A percentile compares a stretch with the other conserved stretches of the same genome.
phyloP scores from a whole-genome alignment of 1,284 basidiomycete genomes.

The Phenoliferia sp. region DNA sequence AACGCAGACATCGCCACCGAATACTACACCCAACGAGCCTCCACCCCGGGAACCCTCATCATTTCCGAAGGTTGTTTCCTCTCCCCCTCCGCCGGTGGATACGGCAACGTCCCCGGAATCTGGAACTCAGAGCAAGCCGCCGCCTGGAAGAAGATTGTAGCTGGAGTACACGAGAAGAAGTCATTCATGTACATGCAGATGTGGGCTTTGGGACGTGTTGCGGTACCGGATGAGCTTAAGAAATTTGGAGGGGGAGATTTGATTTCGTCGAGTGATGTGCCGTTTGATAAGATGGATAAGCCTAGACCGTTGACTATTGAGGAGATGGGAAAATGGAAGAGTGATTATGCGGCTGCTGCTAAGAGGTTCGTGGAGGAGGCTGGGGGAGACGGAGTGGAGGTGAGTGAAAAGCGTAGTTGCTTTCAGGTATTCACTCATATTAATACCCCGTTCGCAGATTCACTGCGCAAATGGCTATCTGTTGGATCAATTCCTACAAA shows the following conservation, averaged over 20 bases:
- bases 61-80: slow-evolving; percentile 46
- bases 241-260: slow-evolving; percentile 22
- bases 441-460: too few relatives aligned
- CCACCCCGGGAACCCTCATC: slow-evolving; percentile 38
- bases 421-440: slow-evolving; percentile 37
- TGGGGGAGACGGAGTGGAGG: slow-evolving; percentile 63
- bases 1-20: background rate
- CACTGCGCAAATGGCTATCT: slow-evolving; percentile 43
- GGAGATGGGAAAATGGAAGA: slow-evolving; percentile 44
- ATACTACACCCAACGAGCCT: slow-evolving; percentile 51
- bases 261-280: slow-evolving; percentile 43
- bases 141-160: slow-evolving; percentile 49
- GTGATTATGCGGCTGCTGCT: slow-evolving; percentile 50
- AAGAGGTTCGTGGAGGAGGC: slow-evolving; percentile 52
- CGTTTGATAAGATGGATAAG: slow-evolving; percentile 37
- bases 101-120: slow-evolving; percentile 46
- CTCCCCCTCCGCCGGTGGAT: slow-evolving; percentile 35
- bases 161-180: slow-evolving; percentile 19
- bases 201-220: slow-evolving; percentile 51
- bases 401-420: slow-evolving; percentile 46
- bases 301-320: slow-evolving; percentile 32
- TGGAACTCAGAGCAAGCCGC: slow-evolving; percentile 49
- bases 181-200: slow-evolving; percentile 41
- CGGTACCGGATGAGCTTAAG: slow-evolving; percentile 38
- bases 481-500: slow-evolving; percentile 47